Evolutionary conservation across 495 filamentous ascomycete species (phyloP), one percentile per base, ranked within the genome.

Genomic region (Opeltia flavorubescens): DNA sequence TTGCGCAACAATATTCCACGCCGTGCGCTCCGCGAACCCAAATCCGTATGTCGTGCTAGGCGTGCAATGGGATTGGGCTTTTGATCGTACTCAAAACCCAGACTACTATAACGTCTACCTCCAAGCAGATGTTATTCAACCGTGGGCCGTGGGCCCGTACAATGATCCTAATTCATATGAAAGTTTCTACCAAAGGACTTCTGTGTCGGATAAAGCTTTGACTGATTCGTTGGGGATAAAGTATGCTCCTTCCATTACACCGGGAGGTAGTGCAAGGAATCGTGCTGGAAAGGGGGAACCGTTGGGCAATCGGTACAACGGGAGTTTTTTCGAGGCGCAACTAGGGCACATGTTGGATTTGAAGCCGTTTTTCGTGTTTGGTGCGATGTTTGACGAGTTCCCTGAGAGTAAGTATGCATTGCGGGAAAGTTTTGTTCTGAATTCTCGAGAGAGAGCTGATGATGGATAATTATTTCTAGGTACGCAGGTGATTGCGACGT

Each of bases 371-470:
- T 62, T 62, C 35, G 54, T 59, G 21, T 62, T 62, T 34, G 55
- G 55, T 11, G 57, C 59, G n/a, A 62, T 62, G 59, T 62, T 62
- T 43, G 59, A 62, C 40, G 59, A 62, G 25, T 48, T 55, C 21
- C 59, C 59, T 27, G 59, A 62, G 43, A 57, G 57, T 24, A 60
- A 38, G 56, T 13, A n/a, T n/a, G n/a, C n/a, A n/a, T n/a, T n/a
- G n/a, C n/a, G n/a, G n/a, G n/a, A n/a, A n/a, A n/a, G n/a, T n/a
- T n/a, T n/a, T n/a, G n/a, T n/a, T n/a, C n/a, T n/a, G n/a, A n/a
- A n/a, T n/a, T n/a, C n/a, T n/a, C 42, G 29, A 6, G 29, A 13
- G 13, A 6, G 6, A 6, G 29, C 29, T 31, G 29, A 31, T 31
- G 13, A 6, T 6, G 13, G 29, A 31, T 38, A 7, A 18, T 18